Evolutionary conservation across 2,329 filamentous ascomycete species (phyloP), one percentile per base, ranked within the genome.

Genomic region (Plectosphaerella cucumerina): DNA sequence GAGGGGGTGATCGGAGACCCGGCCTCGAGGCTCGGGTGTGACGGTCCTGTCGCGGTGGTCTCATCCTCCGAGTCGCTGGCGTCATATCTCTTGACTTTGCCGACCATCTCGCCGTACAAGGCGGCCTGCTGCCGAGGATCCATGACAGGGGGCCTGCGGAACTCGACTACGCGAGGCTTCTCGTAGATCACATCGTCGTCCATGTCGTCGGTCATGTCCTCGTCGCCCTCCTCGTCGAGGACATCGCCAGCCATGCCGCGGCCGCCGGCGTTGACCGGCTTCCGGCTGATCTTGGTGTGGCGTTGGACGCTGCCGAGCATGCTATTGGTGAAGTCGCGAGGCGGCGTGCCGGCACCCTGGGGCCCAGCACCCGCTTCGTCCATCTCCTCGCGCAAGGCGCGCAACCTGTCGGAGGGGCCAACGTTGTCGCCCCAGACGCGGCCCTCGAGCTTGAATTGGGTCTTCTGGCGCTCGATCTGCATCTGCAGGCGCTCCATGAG

Each of bases 381-480:
- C 94, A 99, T 99, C 70, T 92, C 86, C 70, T 97, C 93, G 52
- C 94, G 87, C 47, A 97, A 77, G 58, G 95, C 93, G 58, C 94
- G 87, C 52, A 99, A 77, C 61, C 92, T 86, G 71, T 99, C 94
- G 43, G 91, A 97, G 12, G 94, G 93, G 34, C 90, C 90, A 57
- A 87, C 80, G 48, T 81, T 75, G 56, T 95, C 89, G 55, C 86
- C 86, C 88, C 93, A 96, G 9, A 90, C 85, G 67, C 90, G 90
- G 59, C 94, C 94, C 70, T 97, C 94, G 31, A 99, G 82, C 70
- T 97, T 97, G 71, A 90, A 96, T 65, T 97, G 92, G 1, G 94
- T 97, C 80, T 97, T 97, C 57, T 96, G 93, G 57, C 94, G 81
- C 73, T 97, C 93, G 41, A 99, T 83, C 70, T 97, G 94, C 77